Evolutionary conservation across 1,284 basidiomycete species (phyloP).

Genomic region (Trichosporon sp.): DNA sequence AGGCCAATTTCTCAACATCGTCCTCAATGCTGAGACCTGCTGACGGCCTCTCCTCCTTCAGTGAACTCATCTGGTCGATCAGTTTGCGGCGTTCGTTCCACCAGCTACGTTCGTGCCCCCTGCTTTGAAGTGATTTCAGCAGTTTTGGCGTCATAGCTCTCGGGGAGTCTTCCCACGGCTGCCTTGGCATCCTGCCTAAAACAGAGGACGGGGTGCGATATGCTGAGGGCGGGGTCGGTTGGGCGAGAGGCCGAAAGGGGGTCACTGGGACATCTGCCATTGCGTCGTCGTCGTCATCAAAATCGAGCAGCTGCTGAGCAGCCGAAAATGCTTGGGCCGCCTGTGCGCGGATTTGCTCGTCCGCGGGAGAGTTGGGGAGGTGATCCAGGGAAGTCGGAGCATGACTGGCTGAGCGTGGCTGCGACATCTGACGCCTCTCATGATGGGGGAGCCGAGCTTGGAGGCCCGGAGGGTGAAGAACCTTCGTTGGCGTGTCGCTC

Average conservation of each 20-base stretch:
- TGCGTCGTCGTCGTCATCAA: slow-evolving; percentile 34
- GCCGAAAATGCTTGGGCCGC: slow-evolving; percentile 87
- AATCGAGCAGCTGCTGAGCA: slow-evolving; percentile 69
- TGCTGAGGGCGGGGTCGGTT: slow-evolving; percentile 17
- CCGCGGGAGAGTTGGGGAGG: slow-evolving; percentile 55
- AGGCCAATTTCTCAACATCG: slow-evolving; percentile 36
- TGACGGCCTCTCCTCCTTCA: slow-evolving; percentile 26
- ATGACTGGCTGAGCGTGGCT: background rate
- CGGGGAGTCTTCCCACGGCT: slow-evolving; percentile 51
- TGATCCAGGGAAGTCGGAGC: background rate
- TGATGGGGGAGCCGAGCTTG: background rate
- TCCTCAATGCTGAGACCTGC: slow-evolving; percentile 27
- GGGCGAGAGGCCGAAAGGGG: slow-evolving; percentile 33
- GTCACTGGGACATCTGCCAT: slow-evolving; percentile 32
- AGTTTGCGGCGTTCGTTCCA: slow-evolving; percentile 46
- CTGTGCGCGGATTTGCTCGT: slow-evolving; percentile 78
- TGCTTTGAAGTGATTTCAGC: slow-evolving; percentile 38
- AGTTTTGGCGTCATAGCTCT: slow-evolving; percentile 31
- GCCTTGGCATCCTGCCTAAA: background rate
- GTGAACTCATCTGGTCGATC: slow-evolving; percentile 38
- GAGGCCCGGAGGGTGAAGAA: background rate
- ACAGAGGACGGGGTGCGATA: background rate
- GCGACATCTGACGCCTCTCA: background rate
- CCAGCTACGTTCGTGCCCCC: slow-evolving; percentile 49
- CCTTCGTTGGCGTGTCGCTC: background rate